Conservation (phyloP, 73 alveolate genomes). For the Halteria grandinella region DNA sequence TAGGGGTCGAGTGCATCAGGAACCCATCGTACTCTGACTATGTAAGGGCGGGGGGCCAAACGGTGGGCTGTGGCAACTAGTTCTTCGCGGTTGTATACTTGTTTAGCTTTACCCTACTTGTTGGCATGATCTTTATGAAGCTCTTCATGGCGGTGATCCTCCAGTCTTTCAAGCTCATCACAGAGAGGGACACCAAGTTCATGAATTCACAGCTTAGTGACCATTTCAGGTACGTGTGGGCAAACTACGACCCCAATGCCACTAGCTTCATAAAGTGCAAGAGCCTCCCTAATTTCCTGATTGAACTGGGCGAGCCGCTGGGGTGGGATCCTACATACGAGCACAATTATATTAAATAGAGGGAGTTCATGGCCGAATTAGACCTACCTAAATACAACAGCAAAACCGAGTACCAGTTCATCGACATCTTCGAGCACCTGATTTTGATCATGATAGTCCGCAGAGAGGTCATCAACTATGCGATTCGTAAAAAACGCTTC, state of each 20-base stretch:
- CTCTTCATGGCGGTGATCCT: conserved; percentile 73
- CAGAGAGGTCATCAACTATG: conserved; percentile 5
- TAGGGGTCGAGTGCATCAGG: not conserved
- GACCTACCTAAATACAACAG: conserved; percentile 17
- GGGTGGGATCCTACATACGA: conserved; percentile 29
- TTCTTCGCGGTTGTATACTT: conserved; percentile 41
- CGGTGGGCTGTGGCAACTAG: conserved; percentile 57
- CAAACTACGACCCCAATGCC: conserved; percentile 45
- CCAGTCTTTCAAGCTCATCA: conserved; percentile 37
- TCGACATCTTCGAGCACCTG: conserved; percentile 40
- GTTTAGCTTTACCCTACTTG: conserved; percentile 47
- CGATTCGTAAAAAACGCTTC: not conserved
- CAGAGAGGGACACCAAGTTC: conserved; percentile 35
- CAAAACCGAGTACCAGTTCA: conserved; percentile 17
- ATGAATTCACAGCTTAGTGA: conserved; percentile 19
- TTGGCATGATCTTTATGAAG: conserved; percentile 65
- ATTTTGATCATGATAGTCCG: conserved; percentile 34
- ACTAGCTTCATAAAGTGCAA: conserved; percentile 15
- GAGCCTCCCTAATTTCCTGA: conserved; percentile 14
- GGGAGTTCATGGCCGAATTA: conserved; percentile 22
- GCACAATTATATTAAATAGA: conserved; percentile 14
- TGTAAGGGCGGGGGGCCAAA: not conserved
- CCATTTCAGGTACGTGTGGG: conserved; percentile 36
- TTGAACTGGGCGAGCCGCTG: conserved; percentile 32
- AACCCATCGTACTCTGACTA: conserved; percentile 18